Evolutionary conservation across 228 moss, liverwort and hornwort species (phyloP), one percentile per base, ranked within the genome.

Genomic region (Sphagnum magellanicum): DNA sequence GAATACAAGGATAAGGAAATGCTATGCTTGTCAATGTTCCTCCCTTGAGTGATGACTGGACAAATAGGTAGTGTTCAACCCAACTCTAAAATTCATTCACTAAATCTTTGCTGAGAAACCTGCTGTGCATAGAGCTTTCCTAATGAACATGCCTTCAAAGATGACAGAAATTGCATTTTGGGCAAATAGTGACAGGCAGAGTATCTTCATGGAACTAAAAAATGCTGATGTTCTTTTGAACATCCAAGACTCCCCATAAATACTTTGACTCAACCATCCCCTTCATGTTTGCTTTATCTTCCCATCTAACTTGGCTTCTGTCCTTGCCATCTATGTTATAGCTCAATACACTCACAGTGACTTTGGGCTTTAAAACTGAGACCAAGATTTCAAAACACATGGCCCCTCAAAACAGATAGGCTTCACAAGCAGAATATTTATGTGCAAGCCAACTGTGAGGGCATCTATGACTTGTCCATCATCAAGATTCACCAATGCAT

Each of bases 41-140:
- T 11, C 98, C 93, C 6, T 71, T 92, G 48, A 91, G 93, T 64
- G 98, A 98, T 59, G 98, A 94, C 55, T 75, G 85, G 74, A 94
- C 92, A 5, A 98, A 98, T 67, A 98, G 80, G 98, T 98, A 1
- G 92, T 90, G 3, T 98, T 98, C 75, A 92, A 94, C 73, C 89
- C 94, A 10, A 93, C 98, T 63, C 90, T 94, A 6, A 94, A 98
- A 62, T 94, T 98, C 59, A 98, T 94, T 46, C 92, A 89, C 74
- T 94, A 98, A 78, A 98, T 98, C 65, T 98, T 98, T 72, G 87
- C 94, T 15, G 98, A 98, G 79, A 98, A 98, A 70, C 98, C 98
- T 47, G 98, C 98, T 8, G 98, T 98, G 47, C 98, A 94, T 72
- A 85, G 94, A 32, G 94, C 98, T 6, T 98, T 98, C 74, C 83